A percentile compares a stretch with the other conserved stretches of the same genome.
Evolutionary conservation across 495 filamentous ascomycete species (phyloP).

Genomic region (Tuber microsphaerosporum): DNA sequence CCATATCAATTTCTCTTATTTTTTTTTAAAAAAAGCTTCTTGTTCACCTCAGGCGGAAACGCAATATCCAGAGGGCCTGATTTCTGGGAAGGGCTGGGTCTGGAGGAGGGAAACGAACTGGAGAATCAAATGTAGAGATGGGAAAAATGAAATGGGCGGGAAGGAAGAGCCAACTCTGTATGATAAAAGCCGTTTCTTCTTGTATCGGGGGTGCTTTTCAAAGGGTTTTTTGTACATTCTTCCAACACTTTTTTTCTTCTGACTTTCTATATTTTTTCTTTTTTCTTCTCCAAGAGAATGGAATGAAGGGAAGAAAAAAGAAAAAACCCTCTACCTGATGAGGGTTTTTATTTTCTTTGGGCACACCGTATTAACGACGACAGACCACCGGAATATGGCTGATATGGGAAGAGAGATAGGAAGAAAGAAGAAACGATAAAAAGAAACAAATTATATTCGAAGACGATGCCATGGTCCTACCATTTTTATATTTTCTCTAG

Average conservation of each 20-base stretch:
- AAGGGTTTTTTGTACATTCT: conserved; percentile 4
- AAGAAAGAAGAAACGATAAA: not conserved
- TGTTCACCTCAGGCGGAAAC: conserved; percentile 11
- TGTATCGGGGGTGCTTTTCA: conserved; percentile 1
- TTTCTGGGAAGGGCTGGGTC: conserved; percentile 18
- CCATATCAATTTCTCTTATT: conserved; percentile 12
- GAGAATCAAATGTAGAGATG: conserved; percentile 3
- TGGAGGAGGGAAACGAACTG: conserved; percentile 16
- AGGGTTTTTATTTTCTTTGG: not conserved
- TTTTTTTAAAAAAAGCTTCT: conserved; percentile 9
- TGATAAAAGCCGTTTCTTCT: conserved; percentile 1
- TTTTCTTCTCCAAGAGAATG: not conserved
- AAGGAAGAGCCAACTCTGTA: conserved; percentile 8
- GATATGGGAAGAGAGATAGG: not conserved
- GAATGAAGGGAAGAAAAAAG: not conserved
- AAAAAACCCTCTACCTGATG: not conserved
- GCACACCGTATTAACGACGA: not conserved
- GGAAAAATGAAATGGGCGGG: conserved; percentile 14
- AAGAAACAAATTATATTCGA: not conserved
- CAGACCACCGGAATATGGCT: not conserved
- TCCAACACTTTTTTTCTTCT: conserved; percentile 26
- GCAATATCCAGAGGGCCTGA: conserved; percentile 2
- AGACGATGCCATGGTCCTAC: not conserved
- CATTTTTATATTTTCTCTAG: not conserved
- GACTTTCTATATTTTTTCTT: conserved; percentile 1